These are phyloP conservation scores for Alternaria ethzedia DNA, from an alignment of 2,329 filamentous ascomycete genomes.

Conservation along the genomic window DNA sequence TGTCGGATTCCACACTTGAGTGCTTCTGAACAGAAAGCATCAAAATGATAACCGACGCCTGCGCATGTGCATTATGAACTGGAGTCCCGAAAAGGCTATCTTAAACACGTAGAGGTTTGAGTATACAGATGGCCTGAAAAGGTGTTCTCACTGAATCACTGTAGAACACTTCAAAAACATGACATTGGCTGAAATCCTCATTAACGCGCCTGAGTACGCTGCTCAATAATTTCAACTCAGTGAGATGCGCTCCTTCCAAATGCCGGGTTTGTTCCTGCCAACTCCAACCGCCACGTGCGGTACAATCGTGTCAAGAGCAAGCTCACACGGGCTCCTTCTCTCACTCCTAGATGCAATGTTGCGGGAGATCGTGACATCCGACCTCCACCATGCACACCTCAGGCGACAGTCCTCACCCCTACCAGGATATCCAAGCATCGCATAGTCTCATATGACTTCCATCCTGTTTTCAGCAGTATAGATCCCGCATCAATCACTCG, in stretches of 20 bases:
- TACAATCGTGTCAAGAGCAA: constrained; percentile 10
- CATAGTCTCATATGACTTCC: constrained; percentile 49
- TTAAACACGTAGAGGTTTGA: background rate
- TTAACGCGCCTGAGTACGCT: background rate
- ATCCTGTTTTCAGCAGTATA: constrained; percentile 43
- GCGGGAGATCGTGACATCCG: constrained; percentile 6
- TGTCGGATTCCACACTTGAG: background rate
- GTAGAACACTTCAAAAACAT: background rate
- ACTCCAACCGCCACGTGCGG: background rate
- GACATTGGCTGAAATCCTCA: background rate
- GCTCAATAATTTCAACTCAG: background rate
- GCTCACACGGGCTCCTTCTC: constrained; percentile 10
- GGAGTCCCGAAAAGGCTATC: background rate
- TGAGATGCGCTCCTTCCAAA: background rate
- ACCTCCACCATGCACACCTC: constrained; percentile 27
- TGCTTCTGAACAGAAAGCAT: background rate
- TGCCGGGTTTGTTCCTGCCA: background rate
- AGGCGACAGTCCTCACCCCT: constrained; percentile 32
- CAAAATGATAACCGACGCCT: background rate
- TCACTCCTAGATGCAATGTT: background rate
- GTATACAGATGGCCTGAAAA: background rate
- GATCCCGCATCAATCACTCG: constrained; percentile 43
- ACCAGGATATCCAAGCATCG: constrained; percentile 46
- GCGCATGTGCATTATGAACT: background rate
- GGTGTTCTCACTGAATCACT: background rate